Evolutionary conservation across 2,329 filamentous ascomycete species (phyloP).

Genomic region (Thielaviopsis euricoi): DNA sequence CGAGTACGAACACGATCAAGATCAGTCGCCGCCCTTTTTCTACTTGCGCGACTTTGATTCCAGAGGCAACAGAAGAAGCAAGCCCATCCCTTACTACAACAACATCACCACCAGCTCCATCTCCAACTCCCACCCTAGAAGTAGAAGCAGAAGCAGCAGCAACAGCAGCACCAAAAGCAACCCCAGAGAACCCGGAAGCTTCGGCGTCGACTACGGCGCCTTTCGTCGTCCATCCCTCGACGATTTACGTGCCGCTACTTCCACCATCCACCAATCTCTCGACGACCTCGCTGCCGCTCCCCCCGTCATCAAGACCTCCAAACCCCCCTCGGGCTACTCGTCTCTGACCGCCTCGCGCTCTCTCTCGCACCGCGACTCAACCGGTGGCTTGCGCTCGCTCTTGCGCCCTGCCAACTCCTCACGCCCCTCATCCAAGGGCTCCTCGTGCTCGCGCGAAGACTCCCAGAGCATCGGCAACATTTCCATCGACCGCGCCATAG

Average conservation of each 20-base stretch:
- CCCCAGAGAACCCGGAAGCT: constrained; percentile 29
- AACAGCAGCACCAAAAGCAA: no score
- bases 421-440: constrained; percentile 43
- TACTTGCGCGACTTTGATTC: not conserved
- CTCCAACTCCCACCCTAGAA: no score
- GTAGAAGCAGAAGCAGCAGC: no score
- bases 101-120: no score
- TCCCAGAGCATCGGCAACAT: constrained; percentile 46
- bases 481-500: constrained; percentile 41
- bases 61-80: no score
- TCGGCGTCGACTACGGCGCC: constrained; percentile 59
- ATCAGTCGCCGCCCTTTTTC: not conserved
- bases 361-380: constrained; percentile 31
- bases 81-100: no score
- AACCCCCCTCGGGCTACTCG: constrained; percentile 62
- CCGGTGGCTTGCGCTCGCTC: constrained; percentile 40
- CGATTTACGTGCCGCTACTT: constrained; percentile 26
- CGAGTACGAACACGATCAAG: not conserved
- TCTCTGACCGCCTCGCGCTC: constrained; percentile 48
- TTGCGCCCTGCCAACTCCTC: constrained; percentile 37
- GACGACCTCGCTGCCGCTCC: constrained; percentile 46
- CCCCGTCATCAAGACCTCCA: constrained; percentile 66
- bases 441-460: constrained; percentile 38
- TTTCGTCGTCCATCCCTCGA: constrained; percentile 36
- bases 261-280: constrained; percentile 24